These are phyloP conservation scores for Aureobasidium pullulans DNA, from an alignment of 2,329 filamentous ascomycete species.

Conservation along the genomic window DNA sequence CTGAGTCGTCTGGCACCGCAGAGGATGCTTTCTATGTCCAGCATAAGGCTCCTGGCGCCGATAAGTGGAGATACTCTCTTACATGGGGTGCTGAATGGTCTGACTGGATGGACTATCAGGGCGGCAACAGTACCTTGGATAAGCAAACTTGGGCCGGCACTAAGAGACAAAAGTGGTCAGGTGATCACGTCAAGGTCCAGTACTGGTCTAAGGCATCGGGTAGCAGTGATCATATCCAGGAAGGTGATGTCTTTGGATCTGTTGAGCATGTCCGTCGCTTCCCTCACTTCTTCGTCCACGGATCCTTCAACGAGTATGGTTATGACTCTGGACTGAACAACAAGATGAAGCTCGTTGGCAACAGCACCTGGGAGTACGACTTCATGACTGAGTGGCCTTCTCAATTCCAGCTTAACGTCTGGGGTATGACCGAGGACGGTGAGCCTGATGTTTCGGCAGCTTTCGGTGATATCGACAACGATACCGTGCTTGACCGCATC, in stretches of 20 bases:
- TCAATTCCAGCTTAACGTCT: slow-evolving; percentile 55
- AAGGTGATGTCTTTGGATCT: slow-evolving; percentile 46
- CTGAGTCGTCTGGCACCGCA: neutral
- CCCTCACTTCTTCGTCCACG: slow-evolving; percentile 57
- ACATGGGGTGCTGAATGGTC: slow-evolving; percentile 56
- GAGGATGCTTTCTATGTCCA: slow-evolving; percentile 38
- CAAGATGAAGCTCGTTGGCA: slow-evolving; percentile 40
- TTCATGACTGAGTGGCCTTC: slow-evolving; percentile 60
- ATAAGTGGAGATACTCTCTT: slow-evolving; percentile 55
- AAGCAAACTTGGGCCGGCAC: slow-evolving; percentile 52
- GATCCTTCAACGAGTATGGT: slow-evolving; percentile 56
- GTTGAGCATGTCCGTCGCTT: slow-evolving; percentile 41
- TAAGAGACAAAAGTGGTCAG: slow-evolving; percentile 49
- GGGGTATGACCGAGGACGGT: slow-evolving; percentile 60
- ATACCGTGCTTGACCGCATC: slow-evolving; percentile 54
- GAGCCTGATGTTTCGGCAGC: slow-evolving; percentile 53
- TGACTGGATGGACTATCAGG: slow-evolving; percentile 49
- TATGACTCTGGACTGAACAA: slow-evolving; percentile 56
- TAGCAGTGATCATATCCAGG: slow-evolving; percentile 54
- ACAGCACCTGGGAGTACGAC: slow-evolving; percentile 50
- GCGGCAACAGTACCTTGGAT: slow-evolving; percentile 45
- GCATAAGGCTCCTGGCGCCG: slow-evolving; percentile 54
- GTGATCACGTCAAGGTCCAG: slow-evolving; percentile 56
- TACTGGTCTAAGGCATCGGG: slow-evolving; percentile 55
- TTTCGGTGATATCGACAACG: slow-evolving; percentile 56